Percentiles rank a stretch among this genome's conserved stretches.
These are phyloP conservation scores for Cladorrhinum sp. DNA, from an alignment of 2,329 filamentous ascomycete genomes.

Conservation along the genomic window DNA sequence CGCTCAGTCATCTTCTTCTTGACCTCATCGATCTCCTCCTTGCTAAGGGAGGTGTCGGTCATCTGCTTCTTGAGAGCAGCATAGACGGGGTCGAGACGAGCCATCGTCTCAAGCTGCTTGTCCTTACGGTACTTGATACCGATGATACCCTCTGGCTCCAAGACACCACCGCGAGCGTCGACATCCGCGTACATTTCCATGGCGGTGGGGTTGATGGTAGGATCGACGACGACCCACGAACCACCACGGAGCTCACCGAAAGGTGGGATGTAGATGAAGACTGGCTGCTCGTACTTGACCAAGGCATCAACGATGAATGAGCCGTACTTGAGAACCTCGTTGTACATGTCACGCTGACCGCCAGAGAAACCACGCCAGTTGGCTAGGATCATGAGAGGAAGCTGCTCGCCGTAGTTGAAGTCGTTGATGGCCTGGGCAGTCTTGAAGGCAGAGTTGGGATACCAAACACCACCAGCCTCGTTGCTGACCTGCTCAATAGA, in stretches of 20 bases:
- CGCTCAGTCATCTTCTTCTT: slow-evolving; percentile 81
- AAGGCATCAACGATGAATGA: slow-evolving; percentile 98
- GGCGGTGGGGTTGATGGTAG: slow-evolving; percentile 90
- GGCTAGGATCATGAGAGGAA: slow-evolving; percentile 97
- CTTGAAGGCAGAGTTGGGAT: slow-evolving; percentile 99
- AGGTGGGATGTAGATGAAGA: slow-evolving; percentile 98
- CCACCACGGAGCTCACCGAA: slow-evolving; percentile 96
- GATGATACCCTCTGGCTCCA: slow-evolving; percentile 96
- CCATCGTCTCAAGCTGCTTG: slow-evolving; percentile 96
- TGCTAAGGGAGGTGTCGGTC: slow-evolving; percentile 57
- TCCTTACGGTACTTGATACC: slow-evolving; percentile 99
- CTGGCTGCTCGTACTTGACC: slow-evolving; percentile 96
- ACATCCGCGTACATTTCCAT: slow-evolving; percentile 99
- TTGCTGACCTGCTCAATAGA: slow-evolving; percentile 93
- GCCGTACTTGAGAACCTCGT: slow-evolving; percentile 98
- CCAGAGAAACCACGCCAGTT: slow-evolving; percentile 99
- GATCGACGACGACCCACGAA: slow-evolving; percentile 98
- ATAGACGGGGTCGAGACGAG: slow-evolving; percentile 83
- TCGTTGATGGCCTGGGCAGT: slow-evolving; percentile 97
- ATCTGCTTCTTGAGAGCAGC: slow-evolving; percentile 78
- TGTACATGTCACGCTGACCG: slow-evolving; percentile 99
- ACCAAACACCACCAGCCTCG: slow-evolving; percentile 98
- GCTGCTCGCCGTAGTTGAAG: slow-evolving; percentile 98
- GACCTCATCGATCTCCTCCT: slow-evolving; percentile 73
- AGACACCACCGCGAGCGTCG: slow-evolving; percentile 90